phyloP scores from a whole-genome alignment of 2,329 filamentous ascomycete genomes.

The Claviceps fusiformis region DNA sequence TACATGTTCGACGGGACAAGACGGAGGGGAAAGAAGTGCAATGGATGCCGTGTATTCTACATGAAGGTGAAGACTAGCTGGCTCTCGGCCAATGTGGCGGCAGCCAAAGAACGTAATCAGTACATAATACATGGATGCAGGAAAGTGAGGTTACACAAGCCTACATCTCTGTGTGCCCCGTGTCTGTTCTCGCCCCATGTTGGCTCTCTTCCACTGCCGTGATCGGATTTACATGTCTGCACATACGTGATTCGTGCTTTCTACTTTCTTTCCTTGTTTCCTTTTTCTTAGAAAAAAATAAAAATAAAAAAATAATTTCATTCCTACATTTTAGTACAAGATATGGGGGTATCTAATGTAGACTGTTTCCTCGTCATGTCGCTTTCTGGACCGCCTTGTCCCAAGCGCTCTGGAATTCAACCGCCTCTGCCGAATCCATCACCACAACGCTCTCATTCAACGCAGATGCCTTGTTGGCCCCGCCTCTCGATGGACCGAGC shows the following conservation, averaged over 20 bases:
- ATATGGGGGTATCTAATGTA: not conserved
- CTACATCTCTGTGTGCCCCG: not conserved
- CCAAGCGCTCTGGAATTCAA: slow-evolving; percentile 56
- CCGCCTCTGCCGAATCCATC: slow-evolving; percentile 29
- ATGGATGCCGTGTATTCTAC: slow-evolving; percentile 1
- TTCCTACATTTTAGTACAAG: not conserved
- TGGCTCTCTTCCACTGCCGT: no score
- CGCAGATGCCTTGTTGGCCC: slow-evolving; percentile 22
- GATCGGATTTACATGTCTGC: not conserved
- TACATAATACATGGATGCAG: not conserved
- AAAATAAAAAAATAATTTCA: no score
- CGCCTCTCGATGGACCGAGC: slow-evolving; percentile 7
- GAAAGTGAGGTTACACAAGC: not conserved
- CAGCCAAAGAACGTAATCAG: not conserved
- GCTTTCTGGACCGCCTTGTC: slow-evolving; percentile 39
- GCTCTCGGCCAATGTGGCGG: not conserved
- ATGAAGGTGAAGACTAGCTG: not conserved
- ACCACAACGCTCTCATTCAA: slow-evolving; percentile 32
- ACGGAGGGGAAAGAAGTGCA: not conserved
- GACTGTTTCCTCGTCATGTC: slow-evolving; percentile 9
- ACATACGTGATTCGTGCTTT: not conserved
- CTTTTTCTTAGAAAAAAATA: no score
- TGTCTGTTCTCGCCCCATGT: no score
- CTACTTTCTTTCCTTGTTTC: no score
- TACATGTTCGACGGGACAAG: no score